phyloP scores from a whole-genome alignment of 306 rosid genomes.

The Cajanus cajan region DNA sequence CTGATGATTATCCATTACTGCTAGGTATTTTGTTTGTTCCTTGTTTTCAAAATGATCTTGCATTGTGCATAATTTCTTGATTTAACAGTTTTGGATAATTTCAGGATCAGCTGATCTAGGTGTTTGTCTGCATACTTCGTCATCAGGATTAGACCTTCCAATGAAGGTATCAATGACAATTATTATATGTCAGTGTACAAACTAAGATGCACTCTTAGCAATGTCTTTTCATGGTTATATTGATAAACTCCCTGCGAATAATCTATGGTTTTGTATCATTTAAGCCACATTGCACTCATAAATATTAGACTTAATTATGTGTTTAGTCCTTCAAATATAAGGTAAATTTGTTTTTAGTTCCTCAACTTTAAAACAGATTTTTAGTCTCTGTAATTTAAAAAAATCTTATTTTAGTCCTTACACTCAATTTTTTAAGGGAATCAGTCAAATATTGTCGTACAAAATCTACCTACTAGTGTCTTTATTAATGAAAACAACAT shows the following conservation, averaged over 20 bases:
- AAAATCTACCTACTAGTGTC: too few species aligned
- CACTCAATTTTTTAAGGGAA: too few species aligned
- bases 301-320: too few species aligned
- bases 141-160: constrained; percentile 98
- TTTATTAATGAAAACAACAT: too few species aligned
- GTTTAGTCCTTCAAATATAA: too few species aligned
- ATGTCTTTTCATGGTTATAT: not conserved
- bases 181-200: not conserved
- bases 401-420: too few species aligned
- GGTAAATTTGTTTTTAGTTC: too few species aligned
- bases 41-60: not conserved
- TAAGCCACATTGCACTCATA: not conserved
- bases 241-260: not conserved
- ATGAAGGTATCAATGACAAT: constrained; percentile 71
- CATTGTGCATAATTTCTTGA: constrained; percentile 10
- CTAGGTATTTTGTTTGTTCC: constrained; percentile 57
- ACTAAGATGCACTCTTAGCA: not conserved
- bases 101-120: constrained; percentile 95
- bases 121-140: constrained; percentile 92
- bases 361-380: too few species aligned
- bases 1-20: constrained; percentile 92
- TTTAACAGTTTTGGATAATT: constrained; percentile 27
- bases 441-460: too few species aligned
- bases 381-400: too few species aligned
- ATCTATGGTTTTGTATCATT: not conserved